These are phyloP conservation scores for Orbilia quercus DNA, from an alignment of 2,329 filamentous ascomycete genomes.

Conservation along the genomic window DNA sequence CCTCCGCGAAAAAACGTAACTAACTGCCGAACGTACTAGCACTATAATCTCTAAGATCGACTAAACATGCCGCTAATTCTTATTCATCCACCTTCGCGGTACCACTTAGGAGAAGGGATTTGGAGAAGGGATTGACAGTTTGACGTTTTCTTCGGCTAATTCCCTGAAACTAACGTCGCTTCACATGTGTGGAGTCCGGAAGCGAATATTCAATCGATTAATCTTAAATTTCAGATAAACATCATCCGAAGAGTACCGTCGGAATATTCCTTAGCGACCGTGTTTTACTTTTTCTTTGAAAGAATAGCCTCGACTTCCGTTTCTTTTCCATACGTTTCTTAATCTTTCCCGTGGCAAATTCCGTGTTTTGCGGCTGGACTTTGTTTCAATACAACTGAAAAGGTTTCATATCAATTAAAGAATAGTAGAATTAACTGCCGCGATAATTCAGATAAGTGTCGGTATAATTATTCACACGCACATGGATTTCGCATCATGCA, in stretches of 20 bases:
- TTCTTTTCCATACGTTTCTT: no score
- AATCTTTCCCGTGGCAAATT: neutral
- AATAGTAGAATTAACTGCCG: constrained; percentile 4
- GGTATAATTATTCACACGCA: no score
- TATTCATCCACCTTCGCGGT: neutral
- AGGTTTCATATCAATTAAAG: neutral
- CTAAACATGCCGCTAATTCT: no score
- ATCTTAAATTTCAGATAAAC: constrained; percentile 20
- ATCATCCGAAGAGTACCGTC: constrained; percentile 16
- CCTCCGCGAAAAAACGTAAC: neutral
- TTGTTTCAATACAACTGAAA: constrained; percentile 1
- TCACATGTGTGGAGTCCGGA: constrained; percentile 42
- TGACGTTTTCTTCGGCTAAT: constrained; percentile 47
- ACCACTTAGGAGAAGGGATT: constrained; percentile 18
- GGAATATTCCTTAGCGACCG: no score
- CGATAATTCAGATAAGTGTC: neutral
- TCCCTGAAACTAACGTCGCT: constrained; percentile 51
- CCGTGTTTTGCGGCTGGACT: neutral
- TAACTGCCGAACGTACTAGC: constrained; percentile 34
- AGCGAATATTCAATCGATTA: constrained; percentile 20
- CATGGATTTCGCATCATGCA: no score
- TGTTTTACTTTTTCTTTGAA: neutral
- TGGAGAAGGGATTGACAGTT: constrained; percentile 20
- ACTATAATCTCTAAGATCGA: no score
- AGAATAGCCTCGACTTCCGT: neutral